These are phyloP conservation scores for Colletotrichum sidae DNA, from an alignment of 2,329 filamentous ascomycete genomes.

Conservation along the genomic window DNA sequence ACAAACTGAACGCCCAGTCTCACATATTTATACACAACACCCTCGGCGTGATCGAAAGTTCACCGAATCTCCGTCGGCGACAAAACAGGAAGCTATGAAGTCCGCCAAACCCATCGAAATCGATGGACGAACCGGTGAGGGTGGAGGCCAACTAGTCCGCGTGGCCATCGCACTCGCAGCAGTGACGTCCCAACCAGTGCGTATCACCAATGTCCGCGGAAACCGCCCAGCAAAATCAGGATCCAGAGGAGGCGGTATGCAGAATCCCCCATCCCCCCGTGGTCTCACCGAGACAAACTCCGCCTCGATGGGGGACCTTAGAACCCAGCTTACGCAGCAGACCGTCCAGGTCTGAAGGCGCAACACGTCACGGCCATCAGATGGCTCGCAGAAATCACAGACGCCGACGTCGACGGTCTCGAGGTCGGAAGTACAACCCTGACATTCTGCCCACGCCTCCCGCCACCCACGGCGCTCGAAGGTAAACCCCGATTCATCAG, in stretches of 20 bases:
- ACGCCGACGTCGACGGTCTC: constrained; percentile 63
- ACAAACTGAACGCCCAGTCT: too few species aligned
- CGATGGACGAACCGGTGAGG: constrained; percentile 69
- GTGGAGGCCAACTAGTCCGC: constrained; percentile 71
- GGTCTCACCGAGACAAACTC: background rate
- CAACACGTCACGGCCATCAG: constrained; percentile 69
- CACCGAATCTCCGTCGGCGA: too few species aligned
- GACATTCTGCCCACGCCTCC: constrained; percentile 56
- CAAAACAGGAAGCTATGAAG: too few species aligned
- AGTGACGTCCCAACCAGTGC: constrained; percentile 64
- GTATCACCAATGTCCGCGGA: constrained; percentile 66
- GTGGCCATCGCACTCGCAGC: constrained; percentile 67
- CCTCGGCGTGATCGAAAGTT: too few species aligned
- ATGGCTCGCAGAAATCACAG: constrained; percentile 64
- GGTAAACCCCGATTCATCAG: constrained; percentile 53
- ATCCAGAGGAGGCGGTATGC: constrained; percentile 43
- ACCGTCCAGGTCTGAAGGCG: constrained; percentile 63
- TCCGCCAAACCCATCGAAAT: constrained; percentile 55
- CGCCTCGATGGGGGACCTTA: background rate
- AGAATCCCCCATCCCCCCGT: background rate
- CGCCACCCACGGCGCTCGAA: constrained; percentile 52
- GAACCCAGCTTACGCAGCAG: background rate
- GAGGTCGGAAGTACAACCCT: constrained; percentile 62
- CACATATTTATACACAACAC: too few species aligned
- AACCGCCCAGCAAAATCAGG: constrained; percentile 55